Evolutionary conservation across 2,329 filamentous ascomycete species (phyloP).

Genomic region (Epichloe amarillans): DNA sequence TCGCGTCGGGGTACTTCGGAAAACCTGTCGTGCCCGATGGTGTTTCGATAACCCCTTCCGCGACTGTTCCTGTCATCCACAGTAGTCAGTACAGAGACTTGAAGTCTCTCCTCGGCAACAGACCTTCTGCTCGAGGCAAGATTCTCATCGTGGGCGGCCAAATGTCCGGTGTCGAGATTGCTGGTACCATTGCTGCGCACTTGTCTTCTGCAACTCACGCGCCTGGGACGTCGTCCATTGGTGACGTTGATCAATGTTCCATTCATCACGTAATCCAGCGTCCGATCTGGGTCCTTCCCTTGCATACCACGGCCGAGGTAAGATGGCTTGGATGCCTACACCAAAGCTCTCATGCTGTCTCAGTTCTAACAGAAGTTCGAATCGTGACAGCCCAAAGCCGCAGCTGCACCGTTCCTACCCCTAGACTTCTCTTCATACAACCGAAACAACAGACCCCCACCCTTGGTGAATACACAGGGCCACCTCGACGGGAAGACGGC

Average conservation of each 20-base stretch:
- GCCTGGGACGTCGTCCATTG: slow-evolving; percentile 27
- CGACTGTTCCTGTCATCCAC: slow-evolving; percentile 43
- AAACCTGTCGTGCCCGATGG: slow-evolving; percentile 37
- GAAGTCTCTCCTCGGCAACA: slow-evolving; percentile 29
- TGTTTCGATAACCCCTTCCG: slow-evolving; percentile 17
- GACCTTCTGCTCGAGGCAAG: slow-evolving; percentile 34
- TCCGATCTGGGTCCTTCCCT: slow-evolving; percentile 60
- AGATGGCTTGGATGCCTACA: slow-evolving; percentile 3
- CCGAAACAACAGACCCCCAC: slow-evolving; percentile 43
- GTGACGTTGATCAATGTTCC: slow-evolving; percentile 34
- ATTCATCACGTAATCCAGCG: slow-evolving; percentile 57
- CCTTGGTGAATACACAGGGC: slow-evolving; percentile 50
- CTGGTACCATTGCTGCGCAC: slow-evolving; percentile 57
- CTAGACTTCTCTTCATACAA: slow-evolving; percentile 64
- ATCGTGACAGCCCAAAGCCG: slow-evolving; percentile 24
- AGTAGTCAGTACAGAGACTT: slow-evolving; percentile 53
- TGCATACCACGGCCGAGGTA: slow-evolving; percentile 39
- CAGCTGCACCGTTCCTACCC: slow-evolving; percentile 52
- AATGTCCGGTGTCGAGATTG: slow-evolving; percentile 71
- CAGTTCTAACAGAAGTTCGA: too few species aligned
- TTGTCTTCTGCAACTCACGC: slow-evolving; percentile 50
- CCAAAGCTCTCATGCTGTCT: too few species aligned
- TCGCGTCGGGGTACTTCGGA: slow-evolving; percentile 68
- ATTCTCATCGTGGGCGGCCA: slow-evolving; percentile 67
- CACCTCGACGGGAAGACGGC: slow-evolving; percentile 48